phyloP scores from a whole-genome alignment of 148 eudicot species.

The Rhododendron molle region DNA sequence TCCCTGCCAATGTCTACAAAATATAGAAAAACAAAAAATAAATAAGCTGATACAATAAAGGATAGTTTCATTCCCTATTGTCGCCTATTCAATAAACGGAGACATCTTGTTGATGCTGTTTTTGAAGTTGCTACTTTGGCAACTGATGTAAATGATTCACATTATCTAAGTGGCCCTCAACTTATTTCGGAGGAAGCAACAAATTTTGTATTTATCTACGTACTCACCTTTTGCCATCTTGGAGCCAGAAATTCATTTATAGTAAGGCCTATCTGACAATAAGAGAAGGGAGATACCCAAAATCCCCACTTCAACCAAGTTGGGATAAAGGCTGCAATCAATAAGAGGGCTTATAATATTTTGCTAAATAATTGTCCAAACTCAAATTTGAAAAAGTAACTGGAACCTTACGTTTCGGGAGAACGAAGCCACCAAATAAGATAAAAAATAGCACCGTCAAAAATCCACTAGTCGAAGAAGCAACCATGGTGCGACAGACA shows the following conservation, averaged over 20 bases:
- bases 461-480: conserved; percentile 48
- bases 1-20: conserved; percentile 37
- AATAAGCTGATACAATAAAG: not conserved
- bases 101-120: not conserved
- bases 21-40: not conserved
- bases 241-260: conserved; percentile 80
- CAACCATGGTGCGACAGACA: conserved; percentile 43
- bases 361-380: not conserved
- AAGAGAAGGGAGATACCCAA: conserved; percentile 70
- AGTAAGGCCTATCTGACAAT: conserved; percentile 76
- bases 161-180: not conserved
- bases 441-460: conserved; percentile 33
- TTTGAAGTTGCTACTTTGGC: not conserved
- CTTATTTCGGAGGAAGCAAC: not conserved
- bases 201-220: not conserved
- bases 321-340: conserved; percentile 74
- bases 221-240: conserved; percentile 69
- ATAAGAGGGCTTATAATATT: conserved; percentile 3
- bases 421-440: conserved; percentile 69
- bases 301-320: conserved; percentile 77
- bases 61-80: not conserved
- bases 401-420: conserved; percentile 55
- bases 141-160: not conserved
- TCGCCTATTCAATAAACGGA: not conserved
- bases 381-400: not conserved